Conservation (phyloP, 768 basidiomycete species). For the Lactarius vividus region DNA sequence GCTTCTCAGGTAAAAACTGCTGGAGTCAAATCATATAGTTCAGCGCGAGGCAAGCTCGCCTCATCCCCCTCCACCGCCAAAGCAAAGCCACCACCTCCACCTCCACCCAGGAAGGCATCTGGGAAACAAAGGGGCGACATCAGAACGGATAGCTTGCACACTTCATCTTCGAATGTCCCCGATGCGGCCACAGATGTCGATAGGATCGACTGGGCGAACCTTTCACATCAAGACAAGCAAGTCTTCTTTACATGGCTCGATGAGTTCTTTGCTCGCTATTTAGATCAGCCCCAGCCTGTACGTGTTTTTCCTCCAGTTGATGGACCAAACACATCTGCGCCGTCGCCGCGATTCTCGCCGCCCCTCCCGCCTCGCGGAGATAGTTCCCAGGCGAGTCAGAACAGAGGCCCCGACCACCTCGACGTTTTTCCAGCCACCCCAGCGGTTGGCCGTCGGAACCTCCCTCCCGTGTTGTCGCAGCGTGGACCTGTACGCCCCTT, state of each 20-base stretch:
- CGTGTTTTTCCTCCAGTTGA: conserved; percentile 8
- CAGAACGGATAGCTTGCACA: neutral
- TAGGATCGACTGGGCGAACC: conserved; percentile 64
- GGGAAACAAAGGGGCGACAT: neutral
- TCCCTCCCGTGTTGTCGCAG: conserved; percentile 12
- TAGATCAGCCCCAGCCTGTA: conserved; percentile 29
- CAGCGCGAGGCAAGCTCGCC: conserved; percentile 10
- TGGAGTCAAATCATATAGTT: conserved; percentile 13
- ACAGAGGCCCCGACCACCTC: neutral
- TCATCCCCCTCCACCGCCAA: neutral
- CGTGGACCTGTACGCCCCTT: conserved; percentile 15
- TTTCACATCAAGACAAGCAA: conserved; percentile 61
- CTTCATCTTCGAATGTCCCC: neutral
- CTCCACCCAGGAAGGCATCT: conserved; percentile 8
- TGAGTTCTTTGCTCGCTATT: conserved; percentile 64
- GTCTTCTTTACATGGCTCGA: conserved; percentile 79
- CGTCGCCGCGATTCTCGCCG: conserved; percentile 2
- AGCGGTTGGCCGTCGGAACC: neutral
- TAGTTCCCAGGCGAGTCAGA: neutral
- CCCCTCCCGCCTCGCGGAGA: conserved; percentile 3
- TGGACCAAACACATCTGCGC: neutral
- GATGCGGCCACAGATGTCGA: conserved; percentile 17
- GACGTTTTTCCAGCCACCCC: neutral
- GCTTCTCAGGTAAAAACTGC: conserved; percentile 17
- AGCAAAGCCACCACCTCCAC: conserved; percentile 14